Evolutionary conservation across 371 early-diverging fungal genomes (phyloP).

Genomic region (Phascolomyces articulosus): DNA sequence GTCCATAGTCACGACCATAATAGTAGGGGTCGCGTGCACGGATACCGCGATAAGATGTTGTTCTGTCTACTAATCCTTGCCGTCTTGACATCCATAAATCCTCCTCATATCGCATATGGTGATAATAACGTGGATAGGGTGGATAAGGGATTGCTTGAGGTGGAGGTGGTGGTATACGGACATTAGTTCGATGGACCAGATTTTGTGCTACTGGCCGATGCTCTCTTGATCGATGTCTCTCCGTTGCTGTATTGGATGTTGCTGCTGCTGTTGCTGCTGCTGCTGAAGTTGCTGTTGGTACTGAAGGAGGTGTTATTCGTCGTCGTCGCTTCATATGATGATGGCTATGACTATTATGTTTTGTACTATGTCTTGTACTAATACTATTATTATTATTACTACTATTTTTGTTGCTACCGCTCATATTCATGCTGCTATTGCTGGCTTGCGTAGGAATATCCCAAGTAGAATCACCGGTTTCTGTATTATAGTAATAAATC

Average conservation of each 20-base stretch:
- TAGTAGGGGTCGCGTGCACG: conserved; percentile 4
- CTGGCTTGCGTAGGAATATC: conserved; percentile 5
- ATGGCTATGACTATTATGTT: not conserved
- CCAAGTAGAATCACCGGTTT: conserved; percentile 16
- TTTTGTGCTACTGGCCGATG: conserved; percentile 1
- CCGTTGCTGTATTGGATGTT: not conserved
- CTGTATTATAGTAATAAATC: conserved; percentile 17
- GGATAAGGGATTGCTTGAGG: not conserved
- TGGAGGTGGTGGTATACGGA: not conserved
- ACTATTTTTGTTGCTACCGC: not conserved
- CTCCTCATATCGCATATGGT: not conserved
- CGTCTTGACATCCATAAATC: not conserved
- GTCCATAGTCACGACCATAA: not conserved
- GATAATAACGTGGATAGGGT: not conserved
- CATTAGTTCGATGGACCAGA: not conserved
- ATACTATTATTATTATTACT: not conserved
- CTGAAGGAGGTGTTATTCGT: not conserved
- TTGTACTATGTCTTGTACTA: too few species aligned
- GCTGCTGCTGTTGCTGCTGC: not conserved
- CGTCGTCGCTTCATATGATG: not conserved
- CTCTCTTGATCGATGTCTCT: not conserved
- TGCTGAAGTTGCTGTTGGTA: not conserved
- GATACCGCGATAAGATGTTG: not conserved
- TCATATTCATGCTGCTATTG: not conserved
- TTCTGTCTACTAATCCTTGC: conserved; percentile 1